Evolutionary conservation across 2,329 filamentous ascomycete species (phyloP), one percentile per base, ranked within the genome.

Genomic region (Venturia aucupariae): DNA sequence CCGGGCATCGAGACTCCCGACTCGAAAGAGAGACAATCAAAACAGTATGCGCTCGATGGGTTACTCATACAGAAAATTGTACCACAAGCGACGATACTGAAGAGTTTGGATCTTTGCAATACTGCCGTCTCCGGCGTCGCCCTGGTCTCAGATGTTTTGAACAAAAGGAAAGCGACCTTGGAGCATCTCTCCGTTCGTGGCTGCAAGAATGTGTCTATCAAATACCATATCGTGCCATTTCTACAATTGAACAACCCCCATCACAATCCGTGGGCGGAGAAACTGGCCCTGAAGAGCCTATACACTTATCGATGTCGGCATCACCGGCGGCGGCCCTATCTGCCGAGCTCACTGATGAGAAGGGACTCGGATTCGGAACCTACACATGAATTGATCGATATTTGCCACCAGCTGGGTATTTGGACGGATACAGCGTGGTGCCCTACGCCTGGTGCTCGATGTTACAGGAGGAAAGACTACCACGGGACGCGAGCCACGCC

Each of bases 341-440:
- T 86, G 3, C 80, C 82, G 4, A 79, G 79, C 19, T 84, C 82
- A 8, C 75, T 85, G 46, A 71, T 78, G 48, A 78, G 83, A 62
- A 77, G 81, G 68, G 83, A 85, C 71, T 84, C 83, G 32, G 83
- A 85, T 69, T 83, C 82, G 19, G 82, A 84, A 68, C 83, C 83
- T 4, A 85, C 83, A 2, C 83, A 85, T 71, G 82, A 85, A 69
- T 76, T 85, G 42, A 84, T 85, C 62, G 80, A 79, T 61, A 79
- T 84, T 62, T 85, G 83, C 68, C 81, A 85, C 67, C 80, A 81
- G 63, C 71, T 85, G 35, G 81, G 80, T 1, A 84, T 85, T 61
- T 85, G 82, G 82, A 85, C 82, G 4, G 83, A 85, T 71, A 84
- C 83, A 3, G 81, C 82, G 30, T 85, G 83, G 83, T 85, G 83